Conservation (phyloP, 768 basidiomycete species). For the Dentipellis sp. region DNA sequence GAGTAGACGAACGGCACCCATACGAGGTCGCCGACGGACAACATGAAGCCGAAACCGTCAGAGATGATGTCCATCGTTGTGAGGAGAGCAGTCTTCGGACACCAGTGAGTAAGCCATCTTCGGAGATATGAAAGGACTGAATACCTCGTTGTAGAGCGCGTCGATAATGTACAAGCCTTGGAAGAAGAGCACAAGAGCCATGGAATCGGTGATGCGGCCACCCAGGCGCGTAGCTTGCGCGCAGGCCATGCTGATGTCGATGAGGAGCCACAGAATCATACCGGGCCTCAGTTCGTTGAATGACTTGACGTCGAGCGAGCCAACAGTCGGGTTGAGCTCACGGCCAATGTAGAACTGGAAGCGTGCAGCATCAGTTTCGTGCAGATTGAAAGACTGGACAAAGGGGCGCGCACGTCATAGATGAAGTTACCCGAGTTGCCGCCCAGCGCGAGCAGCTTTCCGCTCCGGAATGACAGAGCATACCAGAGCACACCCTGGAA, state of each 20-base stretch:
- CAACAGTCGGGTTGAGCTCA: constrained; percentile 83
- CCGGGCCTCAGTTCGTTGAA: constrained; percentile 84
- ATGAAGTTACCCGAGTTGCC: constrained; percentile 83
- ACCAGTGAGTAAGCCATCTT: neutral
- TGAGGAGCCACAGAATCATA: constrained; percentile 83
- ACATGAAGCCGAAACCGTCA: constrained; percentile 99
- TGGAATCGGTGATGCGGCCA: constrained; percentile 75
- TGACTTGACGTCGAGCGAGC: constrained; percentile 65
- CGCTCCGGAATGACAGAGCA: constrained; percentile 53
- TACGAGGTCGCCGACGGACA: constrained; percentile 81
- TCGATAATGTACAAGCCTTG: constrained; percentile 85
- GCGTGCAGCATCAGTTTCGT: neutral
- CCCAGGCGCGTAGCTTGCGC: constrained; percentile 80
- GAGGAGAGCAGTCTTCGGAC: constrained; percentile 68
- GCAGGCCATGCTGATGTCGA: constrained; percentile 87
- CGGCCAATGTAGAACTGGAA: constrained; percentile 88
- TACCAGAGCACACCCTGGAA: constrained; percentile 70
- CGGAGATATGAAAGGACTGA: constrained; percentile 5
- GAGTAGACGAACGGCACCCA: constrained; percentile 96
- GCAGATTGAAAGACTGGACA: too few relatives aligned
- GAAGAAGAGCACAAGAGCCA: constrained; percentile 83
- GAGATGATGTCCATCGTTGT: constrained; percentile 97
- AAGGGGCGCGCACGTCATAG: constrained; percentile 69
- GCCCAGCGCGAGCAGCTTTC: constrained; percentile 78
- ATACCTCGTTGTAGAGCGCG: constrained; percentile 82